Evolutionary conservation across 257 asterid species (phyloP).

Genomic region (Lavandula angustifolia): DNA sequence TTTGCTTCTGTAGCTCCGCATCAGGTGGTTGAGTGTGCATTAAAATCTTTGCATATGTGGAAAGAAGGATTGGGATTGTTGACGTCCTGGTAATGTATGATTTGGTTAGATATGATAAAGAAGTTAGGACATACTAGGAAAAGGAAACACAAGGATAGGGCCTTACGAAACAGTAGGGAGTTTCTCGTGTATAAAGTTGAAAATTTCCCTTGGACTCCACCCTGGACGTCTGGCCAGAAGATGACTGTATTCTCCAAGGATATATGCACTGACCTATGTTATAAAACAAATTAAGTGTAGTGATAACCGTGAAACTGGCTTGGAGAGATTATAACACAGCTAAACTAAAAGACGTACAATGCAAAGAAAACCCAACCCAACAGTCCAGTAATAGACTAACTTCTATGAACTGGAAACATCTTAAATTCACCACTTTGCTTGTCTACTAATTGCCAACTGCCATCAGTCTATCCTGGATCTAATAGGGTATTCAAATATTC

Average conservation of each 20-base stretch:
- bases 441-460: constrained; percentile 18
- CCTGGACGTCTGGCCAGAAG: constrained; percentile 93
- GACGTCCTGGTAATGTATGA: constrained; percentile 61
- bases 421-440: constrained; percentile 11
- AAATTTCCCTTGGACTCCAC: constrained; percentile 83
- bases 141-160: constrained; percentile 32
- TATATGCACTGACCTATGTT: constrained; percentile 82
- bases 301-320: constrained; percentile 10
- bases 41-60: constrained; percentile 88
- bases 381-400: constrained; percentile 14
- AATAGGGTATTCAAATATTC: constrained; percentile 12
- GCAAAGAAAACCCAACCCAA: constrained; percentile 10
- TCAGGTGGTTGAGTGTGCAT: constrained; percentile 94
- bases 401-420: constrained; percentile 8
- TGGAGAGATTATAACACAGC: constrained; percentile 2
- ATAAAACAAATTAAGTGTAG: constrained; percentile 25
- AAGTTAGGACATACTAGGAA: constrained; percentile 26
- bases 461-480: constrained; percentile 8
- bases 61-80: constrained; percentile 85
- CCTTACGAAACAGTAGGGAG: constrained; percentile 94
- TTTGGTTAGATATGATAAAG: constrained; percentile 27
- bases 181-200: constrained; percentile 79
- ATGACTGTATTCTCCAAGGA: constrained; percentile 96
- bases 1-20: constrained; percentile 75
- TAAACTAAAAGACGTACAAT: background rate